Base-by-base conservation (phyloP, 192 early-diverging fungal species). In the Coemansia sp. region DNA sequence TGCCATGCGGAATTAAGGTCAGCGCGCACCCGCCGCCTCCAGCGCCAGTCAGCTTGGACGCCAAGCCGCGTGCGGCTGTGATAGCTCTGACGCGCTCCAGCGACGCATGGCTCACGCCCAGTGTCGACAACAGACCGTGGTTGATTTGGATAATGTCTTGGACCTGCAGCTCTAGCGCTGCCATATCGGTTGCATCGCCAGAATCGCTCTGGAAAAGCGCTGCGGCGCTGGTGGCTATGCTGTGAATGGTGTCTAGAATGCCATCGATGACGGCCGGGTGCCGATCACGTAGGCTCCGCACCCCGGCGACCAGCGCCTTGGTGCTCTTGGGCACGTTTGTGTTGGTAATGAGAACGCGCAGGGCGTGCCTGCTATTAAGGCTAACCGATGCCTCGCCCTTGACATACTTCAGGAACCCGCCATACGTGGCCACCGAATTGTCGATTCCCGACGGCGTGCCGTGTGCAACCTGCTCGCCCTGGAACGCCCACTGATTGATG, bases 1-100 rank as follows among this genome's bases (percentile, higher is more conserved):
- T 33, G 10, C 19, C 34, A 5, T 37, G 10, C 10, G 84, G 81
- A 17, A 93, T 60, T 42, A 90, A 70, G 0, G 90, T 91, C 41
- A 99, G 60, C 17, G 90, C 89, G 67, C 96, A 99, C 10, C 97
- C 97, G 49, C 97, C 97, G 34, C 97, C 97, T 23, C 97, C 95
- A 21, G 92, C 93, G 26, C 97, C 97, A 3, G 97, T 99, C 26
- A 99, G 70, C 71, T 99, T 99, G 15, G 91, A 82, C 26, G 80
- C 78, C 57, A 97, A 66, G 0, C 78, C 81, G 33, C 80, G 63
- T n/a, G 57, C 23, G 1, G 70, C 63, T 0, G 90, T 83, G 14
- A 90, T 86, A 10, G 65, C 68, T 6, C 88, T 67, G 14, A 99
- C 78, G 25, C 66, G 85, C 45, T 99, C 97, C 3, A 97, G 65